Base-by-base conservation (phyloP, 2,329 filamentous ascomycete species). In the Claviceps sp. region DNA sequence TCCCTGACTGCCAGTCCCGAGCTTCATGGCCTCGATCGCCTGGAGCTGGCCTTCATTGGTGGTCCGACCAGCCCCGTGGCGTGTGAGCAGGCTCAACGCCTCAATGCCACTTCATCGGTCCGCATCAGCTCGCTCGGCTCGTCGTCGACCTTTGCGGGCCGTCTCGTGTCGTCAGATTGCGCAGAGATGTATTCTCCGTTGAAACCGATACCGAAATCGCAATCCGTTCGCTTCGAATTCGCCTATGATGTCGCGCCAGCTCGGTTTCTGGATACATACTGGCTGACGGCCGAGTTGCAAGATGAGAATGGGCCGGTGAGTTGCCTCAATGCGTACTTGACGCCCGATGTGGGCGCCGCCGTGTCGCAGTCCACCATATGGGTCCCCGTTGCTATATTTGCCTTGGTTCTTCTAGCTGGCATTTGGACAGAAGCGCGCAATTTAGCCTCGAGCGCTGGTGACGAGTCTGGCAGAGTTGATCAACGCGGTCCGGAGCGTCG, bases 301-400 rank as follows among this genome's bases (percentile, higher is more conserved):
- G 39, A 29, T 40, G 17, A 50, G 5, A 39, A 14, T 29, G 17
- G n/a, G 9, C 23, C 38, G 17, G 5, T 34, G 8, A 23, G n/a
- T 22, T 50, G 48, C 26, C 9, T 50, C n/a, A 50, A 50, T 17
- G 48, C 48, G 11, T 50, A 44, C 29, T 9, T 50, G 20, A 50
- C 48, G 39, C 48, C 48, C 16, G 48, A 44, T 45, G 17, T 50
- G 2, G 48, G 48, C 22, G 5, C 7, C 11, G n/a, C 34, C 14
- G 48, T 38, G 39, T 50, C 48, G 48, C 48, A 43, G 14, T 38
- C 40, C 22, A 26, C 42, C 42, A 37, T 8, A 1, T 50, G 48
- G 48, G 17, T 5, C 4, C 48, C 48, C 8, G 48, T 38, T 11
- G 39, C 40, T 17, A n/a, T 50, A 16, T 45, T 50, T 7, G 14